Base-by-base conservation (phyloP, 306 rosid species). In the Gastrolobium villosum region DNA sequence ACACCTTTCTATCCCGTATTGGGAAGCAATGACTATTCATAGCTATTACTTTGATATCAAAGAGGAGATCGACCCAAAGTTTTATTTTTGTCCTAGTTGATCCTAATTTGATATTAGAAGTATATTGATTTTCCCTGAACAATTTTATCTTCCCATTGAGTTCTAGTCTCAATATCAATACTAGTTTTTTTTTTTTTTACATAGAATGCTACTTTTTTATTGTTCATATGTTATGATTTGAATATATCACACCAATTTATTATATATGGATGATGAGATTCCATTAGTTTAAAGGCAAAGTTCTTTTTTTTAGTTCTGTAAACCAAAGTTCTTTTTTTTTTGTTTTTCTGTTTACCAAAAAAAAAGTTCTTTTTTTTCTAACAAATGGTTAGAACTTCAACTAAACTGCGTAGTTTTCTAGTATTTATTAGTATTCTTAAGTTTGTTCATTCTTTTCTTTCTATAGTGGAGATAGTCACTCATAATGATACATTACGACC, bases 41-140 rank as follows among this genome's bases (percentile, higher is more conserved):
- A 10, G 10, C 28, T 61, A 61, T 61, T 61, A 61, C 44, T 10
- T 66, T 66, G 55, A 66, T 8, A 43, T 20, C 39, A 69, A 48
- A 48, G 6, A 48, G 31, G 44, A 48, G 44, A 15, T 62, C 30
- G 1, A 63, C 26, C 34, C 11, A 49, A 61, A 45, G n/a, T 1
- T 68, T 68, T 48, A 68, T 65, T 65, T 65, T 2, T 43, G 44
- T 68, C 44, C 43, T 46, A 45, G 11, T 65, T 65, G 20, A 65
- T 43, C 37, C 20, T 4, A 0, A 65, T 8, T 65, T 37, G 4
- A 41, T 8, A 43, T 65, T 41, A 15, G 2, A 43, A 41, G 36
- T 41, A 41, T 65, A 40, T 63, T 63, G 13, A n/a, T 37, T 63
- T 37, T 63, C 6, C 5, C 0, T 20, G 26, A 20, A 20, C 26